Evolutionary conservation across 345 rosid genomes (phyloP).

Genomic region (Crucihimalaya himalaica): DNA sequence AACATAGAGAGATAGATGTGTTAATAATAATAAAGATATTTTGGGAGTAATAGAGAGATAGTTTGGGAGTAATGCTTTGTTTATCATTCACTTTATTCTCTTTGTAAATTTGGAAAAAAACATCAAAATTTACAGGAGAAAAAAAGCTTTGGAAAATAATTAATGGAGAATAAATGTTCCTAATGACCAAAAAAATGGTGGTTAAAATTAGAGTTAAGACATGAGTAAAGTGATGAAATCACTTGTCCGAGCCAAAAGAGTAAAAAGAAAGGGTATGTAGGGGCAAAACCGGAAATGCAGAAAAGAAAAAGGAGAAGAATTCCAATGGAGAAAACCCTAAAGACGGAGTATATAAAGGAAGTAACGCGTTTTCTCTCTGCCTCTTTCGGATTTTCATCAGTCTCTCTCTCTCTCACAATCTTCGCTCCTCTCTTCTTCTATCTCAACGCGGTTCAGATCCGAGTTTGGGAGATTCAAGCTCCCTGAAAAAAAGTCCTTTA

Average conservation of each 20-base stretch:
- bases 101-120: not conserved
- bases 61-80: not conserved
- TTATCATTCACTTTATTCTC: not conserved
- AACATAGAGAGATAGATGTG: not conserved
- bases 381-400: conserved; percentile 33
- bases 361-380: conserved; percentile 7
- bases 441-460: conserved; percentile 45
- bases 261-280: not conserved
- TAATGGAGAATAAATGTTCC: not conserved
- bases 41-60: not conserved
- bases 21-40: no score
- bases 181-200: not conserved
- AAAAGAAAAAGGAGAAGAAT: conserved; percentile 10
- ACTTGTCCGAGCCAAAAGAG: conserved; percentile 26
- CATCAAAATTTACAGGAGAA: not conserved
- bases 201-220: conserved; percentile 6
- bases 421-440: not conserved
- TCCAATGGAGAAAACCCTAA: conserved; percentile 37
- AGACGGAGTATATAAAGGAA: conserved; percentile 37
- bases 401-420: conserved; percentile 7
- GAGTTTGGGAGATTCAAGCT: conserved; percentile 47
- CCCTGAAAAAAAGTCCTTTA: conserved; percentile 26
- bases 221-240: conserved; percentile 1
- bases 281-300: conserved; percentile 31
- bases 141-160: not conserved